Evolutionary conservation across 305 asterid species (phyloP), one percentile per base, ranked within the genome.

Genomic region (Fraxinus floribunda): DNA sequence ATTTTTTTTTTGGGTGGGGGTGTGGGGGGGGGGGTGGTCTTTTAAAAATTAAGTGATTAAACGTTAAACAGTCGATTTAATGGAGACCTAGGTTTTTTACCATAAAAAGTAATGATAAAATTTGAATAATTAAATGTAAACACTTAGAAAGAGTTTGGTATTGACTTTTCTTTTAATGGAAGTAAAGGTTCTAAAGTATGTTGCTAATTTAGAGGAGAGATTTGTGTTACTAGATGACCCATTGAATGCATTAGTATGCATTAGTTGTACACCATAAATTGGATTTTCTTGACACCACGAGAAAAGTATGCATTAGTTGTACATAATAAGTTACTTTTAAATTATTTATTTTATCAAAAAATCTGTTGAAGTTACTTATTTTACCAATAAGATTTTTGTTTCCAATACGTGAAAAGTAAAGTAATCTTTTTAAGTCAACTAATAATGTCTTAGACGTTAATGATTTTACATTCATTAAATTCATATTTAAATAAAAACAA

Each of bases 191-290:
- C 81, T 76, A 84, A 75, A 74, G 74, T 60, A 34, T 29, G 35
- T 76, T 79, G 84, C 84, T 35, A 29, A 71, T 76, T 84, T 71
- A 79, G 80, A 76, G 85, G 86, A 81, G 87, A 83, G 83, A 86
- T 86, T 83, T 86, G 82, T 78, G 89, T 75, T 39, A 22, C 32
- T 57, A 75, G 35, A 74, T 52, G 76, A 81, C 26, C 64, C 75
- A 24, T 22, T 20, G 29, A 60, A n/a, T n/a, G n/a, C n/a, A n/a
- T n/a, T n/a, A n/a, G n/a, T n/a, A n/a, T n/a, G n/a, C n/a, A n/a
- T n/a, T n/a, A n/a, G n/a, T n/a, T n/a, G n/a, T n/a, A n/a, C n/a
- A n/a, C n/a, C 49, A 41, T 8, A 41, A 41, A 9, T 41, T 46
- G 55, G 57, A 13, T 44, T 46, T 46, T 13, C 57, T 46, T 15